Percentiles rank a stretch among this genome's conserved stretches.
Evolutionary conservation across 2,329 filamentous ascomycete genomes (phyloP).

Genomic region (Ophiostoma novo-ulmi): DNA sequence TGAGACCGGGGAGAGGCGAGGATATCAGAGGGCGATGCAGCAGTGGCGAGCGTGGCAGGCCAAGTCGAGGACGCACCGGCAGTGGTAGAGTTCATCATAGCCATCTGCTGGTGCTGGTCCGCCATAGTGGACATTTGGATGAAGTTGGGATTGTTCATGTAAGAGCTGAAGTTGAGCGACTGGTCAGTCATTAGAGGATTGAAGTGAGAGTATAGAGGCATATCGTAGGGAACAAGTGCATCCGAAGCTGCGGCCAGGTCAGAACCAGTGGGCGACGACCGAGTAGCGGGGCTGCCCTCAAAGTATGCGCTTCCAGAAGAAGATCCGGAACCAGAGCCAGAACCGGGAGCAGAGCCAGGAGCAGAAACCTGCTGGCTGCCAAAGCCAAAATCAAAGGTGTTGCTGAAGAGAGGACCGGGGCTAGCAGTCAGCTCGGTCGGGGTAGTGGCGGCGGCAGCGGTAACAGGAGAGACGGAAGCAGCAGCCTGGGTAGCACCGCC

Average conservation of each 20-base stretch:
- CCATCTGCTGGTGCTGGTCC: not conserved
- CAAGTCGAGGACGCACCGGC: not conserved
- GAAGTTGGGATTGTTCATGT: slow-evolving; percentile 8
- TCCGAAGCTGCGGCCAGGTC: slow-evolving; percentile 35
- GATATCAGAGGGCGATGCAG: not conserved
- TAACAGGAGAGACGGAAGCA: not conserved
- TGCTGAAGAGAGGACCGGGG: slow-evolving; percentile 41
- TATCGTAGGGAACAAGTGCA: slow-evolving; percentile 17
- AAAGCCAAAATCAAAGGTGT: slow-evolving; percentile 34
- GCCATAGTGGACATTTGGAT: slow-evolving; percentile 24
- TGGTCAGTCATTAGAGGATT: slow-evolving; percentile 35
- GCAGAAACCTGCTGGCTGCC: slow-evolving; percentile 5
- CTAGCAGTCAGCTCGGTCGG: slow-evolving; percentile 38
- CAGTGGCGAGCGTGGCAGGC: not conserved
- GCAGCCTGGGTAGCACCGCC: not conserved
- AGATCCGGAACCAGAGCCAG: not conserved
- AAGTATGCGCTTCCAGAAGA: slow-evolving; percentile 20
- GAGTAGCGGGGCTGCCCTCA: slow-evolving; percentile 20
- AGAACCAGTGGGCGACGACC: slow-evolving; percentile 31
- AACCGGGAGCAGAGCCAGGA: not conserved
- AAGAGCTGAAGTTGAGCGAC: slow-evolving; percentile 18
- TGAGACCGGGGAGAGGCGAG: slow-evolving; percentile 41
- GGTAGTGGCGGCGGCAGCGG: slow-evolving; percentile 25
- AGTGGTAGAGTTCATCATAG: slow-evolving; percentile 1
- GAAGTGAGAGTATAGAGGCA: slow-evolving; percentile 30